Percentiles rank a stretch among this genome's conserved stretches.
phyloP scores from a whole-genome alignment of 371 early-diverging fungal species.

The Rhizopus microsporus region DNA sequence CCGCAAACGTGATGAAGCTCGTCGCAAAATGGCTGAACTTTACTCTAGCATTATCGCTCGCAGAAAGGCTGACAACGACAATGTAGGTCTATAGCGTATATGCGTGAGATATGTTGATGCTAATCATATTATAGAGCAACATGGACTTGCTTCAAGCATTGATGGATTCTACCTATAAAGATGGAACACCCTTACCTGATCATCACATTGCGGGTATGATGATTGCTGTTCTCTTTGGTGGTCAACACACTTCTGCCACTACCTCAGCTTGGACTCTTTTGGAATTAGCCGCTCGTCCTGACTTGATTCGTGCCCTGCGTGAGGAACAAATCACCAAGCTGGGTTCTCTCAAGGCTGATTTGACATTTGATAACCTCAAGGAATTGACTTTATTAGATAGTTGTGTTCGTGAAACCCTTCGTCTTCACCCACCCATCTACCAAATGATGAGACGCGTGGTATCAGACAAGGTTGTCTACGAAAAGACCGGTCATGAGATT shows the following conservation, averaged over 20 bases:
- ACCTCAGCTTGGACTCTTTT: conserved; percentile 92
- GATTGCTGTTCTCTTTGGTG: conserved; percentile 95
- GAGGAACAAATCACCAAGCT: conserved; percentile 65
- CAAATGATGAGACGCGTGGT: conserved; percentile 92
- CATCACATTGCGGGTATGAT: conserved; percentile 89
- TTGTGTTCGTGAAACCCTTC: conserved; percentile 87
- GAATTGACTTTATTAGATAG: conserved; percentile 77
- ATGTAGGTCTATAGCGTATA: conserved; percentile 17
- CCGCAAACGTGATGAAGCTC: conserved; percentile 85
- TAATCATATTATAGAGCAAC: conserved; percentile 26
- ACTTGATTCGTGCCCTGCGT: conserved; percentile 58
- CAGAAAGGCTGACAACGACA: conserved; percentile 62
- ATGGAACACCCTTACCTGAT: conserved; percentile 78
- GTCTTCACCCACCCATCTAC: conserved; percentile 93
- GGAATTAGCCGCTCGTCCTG: conserved; percentile 82
- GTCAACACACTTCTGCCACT: conserved; percentile 95
- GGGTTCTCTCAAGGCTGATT: conserved; percentile 58
- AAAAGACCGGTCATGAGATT: conserved; percentile 78
- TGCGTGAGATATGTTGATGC: not conserved
- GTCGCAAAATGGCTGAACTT: conserved; percentile 77
- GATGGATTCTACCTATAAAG: conserved; percentile 87
- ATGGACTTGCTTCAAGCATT: conserved; percentile 82
- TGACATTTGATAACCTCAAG: conserved; percentile 80
- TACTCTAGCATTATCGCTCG: conserved; percentile 83
- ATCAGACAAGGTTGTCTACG: conserved; percentile 63